Conservation (phyloP, 2,329 filamentous ascomycete genomes). For the Pyrenophora teres region DNA sequence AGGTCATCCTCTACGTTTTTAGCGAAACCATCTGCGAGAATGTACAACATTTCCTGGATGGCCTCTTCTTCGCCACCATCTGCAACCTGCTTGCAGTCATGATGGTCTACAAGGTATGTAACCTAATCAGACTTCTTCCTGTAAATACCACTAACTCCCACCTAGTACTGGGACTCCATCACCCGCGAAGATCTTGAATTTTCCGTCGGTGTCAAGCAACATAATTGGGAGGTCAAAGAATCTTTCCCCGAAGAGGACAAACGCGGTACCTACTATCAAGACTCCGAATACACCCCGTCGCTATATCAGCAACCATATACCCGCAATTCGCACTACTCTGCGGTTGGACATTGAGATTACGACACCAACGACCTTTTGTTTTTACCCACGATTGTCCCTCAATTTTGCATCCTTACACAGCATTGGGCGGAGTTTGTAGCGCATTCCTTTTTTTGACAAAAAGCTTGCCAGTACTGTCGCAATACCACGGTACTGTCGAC, state of each 20-base stretch:
- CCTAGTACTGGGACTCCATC: slow-evolving; percentile 97
- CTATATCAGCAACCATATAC: slow-evolving; percentile 46
- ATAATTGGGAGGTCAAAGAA: slow-evolving; percentile 99
- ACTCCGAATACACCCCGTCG: slow-evolving; percentile 62
- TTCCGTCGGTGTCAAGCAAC: slow-evolving; percentile 90
- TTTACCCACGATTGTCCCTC: slow-evolving; percentile 1
- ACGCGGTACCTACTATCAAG: slow-evolving; percentile 74
- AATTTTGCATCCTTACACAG: slow-evolving; percentile 10
- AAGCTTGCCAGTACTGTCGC: slow-evolving; percentile 1
- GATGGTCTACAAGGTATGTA: slow-evolving; percentile 95
- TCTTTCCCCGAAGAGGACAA: slow-evolving; percentile 76
- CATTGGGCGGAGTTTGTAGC: slow-evolving; percentile 20
- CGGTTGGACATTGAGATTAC: slow-evolving; percentile 33
- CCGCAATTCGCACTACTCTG: slow-evolving; percentile 45
- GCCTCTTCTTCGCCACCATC: slow-evolving; percentile 89
- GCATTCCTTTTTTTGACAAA: slow-evolving; percentile 3
- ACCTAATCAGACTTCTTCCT: not conserved
- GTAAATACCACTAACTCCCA: slow-evolving; percentile 19
- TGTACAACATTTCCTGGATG: slow-evolving; percentile 90
- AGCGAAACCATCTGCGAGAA: slow-evolving; percentile 82
- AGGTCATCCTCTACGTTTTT: slow-evolving; percentile 91
- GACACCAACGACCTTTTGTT: not conserved
- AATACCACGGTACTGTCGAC: not conserved
- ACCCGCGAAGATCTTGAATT: slow-evolving; percentile 98
- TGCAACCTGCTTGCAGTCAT: slow-evolving; percentile 95